A percentile compares a stretch with the other conserved stretches of the same genome.
Evolutionary conservation across 768 basidiomycete genomes (phyloP).

Genomic region (Boletus tylopilopsis): DNA sequence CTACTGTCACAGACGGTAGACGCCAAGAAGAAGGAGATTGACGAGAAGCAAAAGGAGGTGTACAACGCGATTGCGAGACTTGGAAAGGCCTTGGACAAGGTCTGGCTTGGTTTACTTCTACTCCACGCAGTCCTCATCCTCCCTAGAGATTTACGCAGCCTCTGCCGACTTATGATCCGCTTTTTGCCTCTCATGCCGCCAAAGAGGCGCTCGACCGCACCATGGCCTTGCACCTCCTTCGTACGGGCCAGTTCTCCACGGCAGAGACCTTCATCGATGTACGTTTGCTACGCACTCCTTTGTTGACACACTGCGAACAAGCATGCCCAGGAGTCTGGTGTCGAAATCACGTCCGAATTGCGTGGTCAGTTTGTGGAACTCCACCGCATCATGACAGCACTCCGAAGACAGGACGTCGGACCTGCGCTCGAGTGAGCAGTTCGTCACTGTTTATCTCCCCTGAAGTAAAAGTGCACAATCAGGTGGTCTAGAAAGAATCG

Average conservation of each 20-base stretch:
- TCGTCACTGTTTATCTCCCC: background rate
- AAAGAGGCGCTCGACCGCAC: slow-evolving; percentile 61
- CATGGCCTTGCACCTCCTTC: slow-evolving; percentile 71
- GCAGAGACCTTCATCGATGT: slow-evolving; percentile 76
- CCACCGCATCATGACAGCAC: slow-evolving; percentile 65
- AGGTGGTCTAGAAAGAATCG: slow-evolving; percentile 80
- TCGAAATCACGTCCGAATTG: slow-evolving; percentile 50
- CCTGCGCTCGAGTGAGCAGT: slow-evolving; percentile 73
- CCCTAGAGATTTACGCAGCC: slow-evolving; percentile 56
- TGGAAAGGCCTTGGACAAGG: slow-evolving; percentile 92
- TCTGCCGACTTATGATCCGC: slow-evolving; percentile 61
- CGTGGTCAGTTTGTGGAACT: slow-evolving; percentile 62
- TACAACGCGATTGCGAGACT: slow-evolving; percentile 73
- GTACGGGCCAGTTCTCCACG: slow-evolving; percentile 77
- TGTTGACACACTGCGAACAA: background rate
- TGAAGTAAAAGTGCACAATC: slow-evolving; percentile 1
- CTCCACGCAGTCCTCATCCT: slow-evolving; percentile 1
- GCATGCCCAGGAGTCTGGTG: slow-evolving; percentile 56
- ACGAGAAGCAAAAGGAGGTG: slow-evolving; percentile 86
- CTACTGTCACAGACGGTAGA: slow-evolving; percentile 59
- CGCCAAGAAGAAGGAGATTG: slow-evolving; percentile 75
- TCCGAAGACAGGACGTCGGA: slow-evolving; percentile 60
- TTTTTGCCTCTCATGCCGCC: slow-evolving; percentile 62
- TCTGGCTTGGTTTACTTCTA: slow-evolving; percentile 28
- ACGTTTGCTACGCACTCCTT: slow-evolving; percentile 17